phyloP scores from a whole-genome alignment of 2,329 filamentous ascomycete genomes.

The Neurospora crassa region DNA sequence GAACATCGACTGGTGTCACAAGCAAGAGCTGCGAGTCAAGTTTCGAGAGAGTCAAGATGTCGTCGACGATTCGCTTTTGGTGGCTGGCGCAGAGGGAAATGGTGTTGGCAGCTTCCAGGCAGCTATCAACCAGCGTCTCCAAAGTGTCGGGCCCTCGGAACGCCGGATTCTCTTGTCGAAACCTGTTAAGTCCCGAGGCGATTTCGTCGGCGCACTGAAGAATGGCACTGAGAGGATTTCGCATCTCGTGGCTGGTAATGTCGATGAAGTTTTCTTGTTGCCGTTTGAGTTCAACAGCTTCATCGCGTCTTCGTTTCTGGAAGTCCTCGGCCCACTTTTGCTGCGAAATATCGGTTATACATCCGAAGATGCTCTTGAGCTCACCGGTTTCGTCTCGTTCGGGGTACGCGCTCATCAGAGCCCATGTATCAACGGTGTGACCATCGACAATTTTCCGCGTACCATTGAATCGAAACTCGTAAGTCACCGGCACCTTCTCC shows the following conservation, averaged over 20 bases:
- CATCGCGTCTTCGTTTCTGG: slow-evolving; percentile 67
- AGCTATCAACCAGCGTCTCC: slow-evolving; percentile 40
- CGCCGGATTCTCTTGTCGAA: slow-evolving; percentile 24
- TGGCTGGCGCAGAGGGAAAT: slow-evolving; percentile 73
- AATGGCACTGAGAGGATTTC: slow-evolving; percentile 61
- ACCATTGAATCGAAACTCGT: slow-evolving; percentile 68
- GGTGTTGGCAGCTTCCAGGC: slow-evolving; percentile 69
- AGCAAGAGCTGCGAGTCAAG: slow-evolving; percentile 66
- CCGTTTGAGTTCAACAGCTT: slow-evolving; percentile 71
- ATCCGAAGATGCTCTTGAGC: slow-evolving; percentile 68
- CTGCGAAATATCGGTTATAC: slow-evolving; percentile 75
- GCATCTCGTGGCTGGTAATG: slow-evolving; percentile 67
- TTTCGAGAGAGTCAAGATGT: slow-evolving; percentile 63
- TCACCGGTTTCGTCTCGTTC: slow-evolving; percentile 55
- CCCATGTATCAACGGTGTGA: slow-evolving; percentile 61
- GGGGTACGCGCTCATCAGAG: slow-evolving; percentile 66
- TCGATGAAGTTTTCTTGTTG: slow-evolving; percentile 66
- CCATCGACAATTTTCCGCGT: slow-evolving; percentile 51
- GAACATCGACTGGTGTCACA: slow-evolving; percentile 59
- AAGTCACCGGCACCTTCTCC: slow-evolving; percentile 54
- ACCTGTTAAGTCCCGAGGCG: slow-evolving; percentile 49
- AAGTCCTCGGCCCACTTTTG: slow-evolving; percentile 79
- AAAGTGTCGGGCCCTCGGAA: slow-evolving; percentile 27
- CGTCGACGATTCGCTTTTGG: slow-evolving; percentile 68
- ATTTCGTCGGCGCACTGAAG: slow-evolving; percentile 50